Base-by-base conservation (phyloP, 192 early-diverging fungal genomes). In the Coemansia sp. region DNA sequence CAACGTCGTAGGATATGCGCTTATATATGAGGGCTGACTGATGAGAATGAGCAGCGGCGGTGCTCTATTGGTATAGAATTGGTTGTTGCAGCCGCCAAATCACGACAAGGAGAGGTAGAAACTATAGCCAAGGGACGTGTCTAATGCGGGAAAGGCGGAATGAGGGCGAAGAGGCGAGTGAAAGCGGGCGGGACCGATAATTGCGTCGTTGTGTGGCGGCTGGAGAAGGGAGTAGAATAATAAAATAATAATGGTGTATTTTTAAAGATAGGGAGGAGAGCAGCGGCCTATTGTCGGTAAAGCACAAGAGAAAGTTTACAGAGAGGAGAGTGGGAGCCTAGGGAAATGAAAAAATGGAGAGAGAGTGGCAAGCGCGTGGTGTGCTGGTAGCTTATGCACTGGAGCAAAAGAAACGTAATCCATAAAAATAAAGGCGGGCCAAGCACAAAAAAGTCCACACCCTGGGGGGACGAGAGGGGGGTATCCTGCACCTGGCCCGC, bases 301-400 rank as follows among this genome's bases (percentile, higher is more conserved):
- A 65, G 64, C 62, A 41, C 62, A 20, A 31, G 18, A 34, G 33
- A 59, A 38, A 65, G 69, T 71, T 58, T 71, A 62, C 69, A 71
- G 63, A 70, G 61, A 39, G 20, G 43, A 42, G 52, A 45, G 43
- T 1, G 9, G n/a, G 18, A 63, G 48, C 16, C 23, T 20, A n/a
- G 10, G 47, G 43, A 48, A 65, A 57, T 37, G 23, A 55, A 50
- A 50, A 50, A 26, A 31, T 43, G 7, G 52, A 13, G 10, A 14
- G 31, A 56, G 25, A 57, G 38, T 14, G 53, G 42, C 28, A 62
- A 45, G 60, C 52, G 25, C 28, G 52, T 16, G 25, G 52, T 31
- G 52, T 26, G 13, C 52, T 55, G 52, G 52, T 55, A 55, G 14
- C 52, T 8, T 14, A 55, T 55, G 52, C 52, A 31, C 52, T 33